Percentiles rank a stretch among this genome's conserved stretches.
Conservation (phyloP, 345 rosid species). For the Murraya koenigii region DNA sequence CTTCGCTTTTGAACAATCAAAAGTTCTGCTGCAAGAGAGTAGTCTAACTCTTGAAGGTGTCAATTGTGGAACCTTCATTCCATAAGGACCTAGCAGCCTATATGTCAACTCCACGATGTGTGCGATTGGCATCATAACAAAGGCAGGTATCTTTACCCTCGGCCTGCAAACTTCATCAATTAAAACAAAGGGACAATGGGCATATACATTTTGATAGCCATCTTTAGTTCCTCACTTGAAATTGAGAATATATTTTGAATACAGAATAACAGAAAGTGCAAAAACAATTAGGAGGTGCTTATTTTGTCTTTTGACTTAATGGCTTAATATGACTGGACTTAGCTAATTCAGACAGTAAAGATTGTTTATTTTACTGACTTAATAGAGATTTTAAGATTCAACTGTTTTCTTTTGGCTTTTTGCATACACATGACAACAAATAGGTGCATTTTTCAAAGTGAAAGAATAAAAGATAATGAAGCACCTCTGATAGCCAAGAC, state of each 20-base stretch:
- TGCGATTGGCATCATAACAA: constrained; percentile 78
- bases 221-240: constrained; percentile 2
- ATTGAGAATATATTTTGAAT: not conserved
- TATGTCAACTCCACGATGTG: constrained; percentile 65
- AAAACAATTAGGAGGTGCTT: not conserved
- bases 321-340: not conserved
- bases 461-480: constrained; percentile 9
- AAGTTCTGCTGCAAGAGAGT: constrained; percentile 75
- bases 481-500: constrained; percentile 94
- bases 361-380: not conserved
- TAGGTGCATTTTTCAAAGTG: not conserved
- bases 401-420: not conserved
- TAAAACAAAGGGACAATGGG: constrained; percentile 21
- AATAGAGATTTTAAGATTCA: not conserved
- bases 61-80: constrained; percentile 88
- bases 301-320: not conserved
- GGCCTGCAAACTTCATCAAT: constrained; percentile 64
- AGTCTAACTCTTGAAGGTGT: constrained; percentile 91
- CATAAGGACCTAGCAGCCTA: constrained; percentile 69
- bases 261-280: not conserved
- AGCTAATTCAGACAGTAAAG: not conserved
- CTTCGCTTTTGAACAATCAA: constrained; percentile 74
- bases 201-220: constrained; percentile 2
- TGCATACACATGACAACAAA: not conserved
- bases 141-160: constrained; percentile 74